phyloP scores from a whole-genome alignment of 768 basidiomycete genomes.

The Leucosporidium yakuticum region DNA sequence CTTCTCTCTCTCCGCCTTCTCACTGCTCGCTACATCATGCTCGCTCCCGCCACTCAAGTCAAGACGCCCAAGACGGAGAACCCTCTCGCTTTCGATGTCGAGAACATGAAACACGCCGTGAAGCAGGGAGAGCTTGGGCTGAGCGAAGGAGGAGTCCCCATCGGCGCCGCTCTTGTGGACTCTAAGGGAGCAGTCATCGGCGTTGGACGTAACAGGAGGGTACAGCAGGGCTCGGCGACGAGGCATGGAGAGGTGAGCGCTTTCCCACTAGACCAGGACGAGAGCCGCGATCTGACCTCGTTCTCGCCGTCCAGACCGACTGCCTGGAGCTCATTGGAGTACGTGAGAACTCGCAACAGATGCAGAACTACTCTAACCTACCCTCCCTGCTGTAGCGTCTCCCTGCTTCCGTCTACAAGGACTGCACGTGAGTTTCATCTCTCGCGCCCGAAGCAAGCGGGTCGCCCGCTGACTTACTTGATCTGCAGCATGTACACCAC shows the following conservation, averaged over 20 bases:
- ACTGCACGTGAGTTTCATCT: constrained; percentile 21
- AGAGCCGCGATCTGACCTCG: background rate
- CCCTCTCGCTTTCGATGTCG: constrained; percentile 25
- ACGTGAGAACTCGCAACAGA: constrained; percentile 1
- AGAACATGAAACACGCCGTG: constrained; percentile 38
- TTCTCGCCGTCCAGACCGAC: constrained; percentile 36
- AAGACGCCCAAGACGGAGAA: constrained; percentile 33
- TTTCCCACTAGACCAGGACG: background rate
- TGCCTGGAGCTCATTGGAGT: constrained; percentile 54
- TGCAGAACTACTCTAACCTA: constrained; percentile 15
- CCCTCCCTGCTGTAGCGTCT: constrained; percentile 7
- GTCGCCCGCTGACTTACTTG: background rate
- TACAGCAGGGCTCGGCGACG: constrained; percentile 49
- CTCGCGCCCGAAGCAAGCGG: background rate
- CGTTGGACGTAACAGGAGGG: constrained; percentile 49
- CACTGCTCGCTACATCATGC: constrained; percentile 5
- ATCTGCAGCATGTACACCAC: constrained; percentile 20
- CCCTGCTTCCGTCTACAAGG: constrained; percentile 27
- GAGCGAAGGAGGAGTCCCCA: constrained; percentile 58
- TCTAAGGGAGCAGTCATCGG: constrained; percentile 44
- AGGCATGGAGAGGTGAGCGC: constrained; percentile 50
- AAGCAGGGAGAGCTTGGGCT: constrained; percentile 51
- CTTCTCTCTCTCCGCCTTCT: constrained; percentile 11
- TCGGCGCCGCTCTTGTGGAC: constrained; percentile 52
- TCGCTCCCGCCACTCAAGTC: constrained; percentile 7